Percentiles rank a stretch among this genome's conserved stretches.
Evolutionary conservation across 1,284 basidiomycete species (phyloP).

Genomic region (Sporisorium exsertum): DNA sequence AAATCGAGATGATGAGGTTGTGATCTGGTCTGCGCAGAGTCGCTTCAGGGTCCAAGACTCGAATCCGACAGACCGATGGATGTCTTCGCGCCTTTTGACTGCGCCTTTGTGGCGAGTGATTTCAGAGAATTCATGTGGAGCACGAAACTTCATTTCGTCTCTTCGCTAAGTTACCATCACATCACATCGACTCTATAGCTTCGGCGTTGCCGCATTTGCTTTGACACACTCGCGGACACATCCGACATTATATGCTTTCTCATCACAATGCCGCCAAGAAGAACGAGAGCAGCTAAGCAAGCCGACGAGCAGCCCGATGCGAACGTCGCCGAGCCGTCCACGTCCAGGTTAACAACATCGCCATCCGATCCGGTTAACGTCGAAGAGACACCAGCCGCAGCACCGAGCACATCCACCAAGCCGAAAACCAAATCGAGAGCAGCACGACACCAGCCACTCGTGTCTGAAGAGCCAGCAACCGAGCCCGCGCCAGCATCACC

Average conservation of each 20-base stretch:
- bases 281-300: conserved; percentile 29
- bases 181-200: conserved; percentile 10
- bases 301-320: conserved; percentile 5
- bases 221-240: neutral
- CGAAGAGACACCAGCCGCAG: neutral
- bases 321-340: neutral
- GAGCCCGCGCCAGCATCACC: neutral
- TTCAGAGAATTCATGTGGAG: conserved; percentile 22
- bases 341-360: neutral
- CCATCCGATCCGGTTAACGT: neutral
- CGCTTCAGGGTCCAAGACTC: conserved; percentile 23
- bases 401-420: conserved; percentile 4
- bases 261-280: conserved; percentile 32
- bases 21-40: neutral
- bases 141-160: neutral
- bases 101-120: conserved; percentile 9
- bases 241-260: neutral
- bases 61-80: neutral
- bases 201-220: neutral
- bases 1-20: conserved; percentile 7
- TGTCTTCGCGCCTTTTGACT: neutral
- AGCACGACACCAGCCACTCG: conserved; percentile 25
- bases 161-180: conserved; percentile 13
- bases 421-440: conserved; percentile 29
- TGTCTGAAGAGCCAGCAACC: conserved; percentile 3